A percentile compares a stretch with the other conserved stretches of the same genome.
phyloP scores from a whole-genome alignment of 2,329 filamentous ascomycete genomes.

The Ophiostoma tasmaniense region DNA sequence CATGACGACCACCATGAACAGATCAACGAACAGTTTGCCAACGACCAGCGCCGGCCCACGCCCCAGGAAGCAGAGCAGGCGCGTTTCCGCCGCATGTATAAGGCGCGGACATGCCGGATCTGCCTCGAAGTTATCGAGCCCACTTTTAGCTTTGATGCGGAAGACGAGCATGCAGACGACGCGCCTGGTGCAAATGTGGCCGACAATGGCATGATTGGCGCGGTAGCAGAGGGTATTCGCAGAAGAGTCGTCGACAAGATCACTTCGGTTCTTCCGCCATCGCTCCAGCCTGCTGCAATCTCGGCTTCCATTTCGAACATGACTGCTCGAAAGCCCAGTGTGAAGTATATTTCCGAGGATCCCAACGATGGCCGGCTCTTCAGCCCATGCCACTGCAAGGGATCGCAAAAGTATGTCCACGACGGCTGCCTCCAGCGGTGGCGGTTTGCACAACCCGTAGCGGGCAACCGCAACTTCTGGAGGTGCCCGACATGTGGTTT shows the following conservation, averaged over 20 bases:
- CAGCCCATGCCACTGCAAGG: constrained; percentile 87
- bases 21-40: not conserved
- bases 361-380: constrained; percentile 68
- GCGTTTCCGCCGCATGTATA: constrained; percentile 42
- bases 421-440: constrained; percentile 80
- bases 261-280: not conserved
- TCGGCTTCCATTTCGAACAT: constrained; percentile 27
- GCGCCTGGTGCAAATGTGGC: not conserved
- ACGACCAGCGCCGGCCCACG: not conserved
- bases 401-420: constrained; percentile 87
- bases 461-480: constrained; percentile 62
- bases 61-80: constrained; percentile 8
- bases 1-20: not conserved
- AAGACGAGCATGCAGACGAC: not conserved
- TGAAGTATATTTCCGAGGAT: constrained; percentile 63
- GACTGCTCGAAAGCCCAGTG: constrained; percentile 23
- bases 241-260: constrained; percentile 9
- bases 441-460: constrained; percentile 62
- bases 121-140: constrained; percentile 64
- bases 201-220: constrained; percentile 3
- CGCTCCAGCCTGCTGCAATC: constrained; percentile 17
- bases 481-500: constrained; percentile 84
- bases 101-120: constrained; percentile 74
- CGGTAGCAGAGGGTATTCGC: constrained; percentile 1
- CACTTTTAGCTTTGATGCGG: constrained; percentile 32